These are phyloP conservation scores for Aspergillus neoniger DNA, from an alignment of 2,329 filamentous ascomycete species.

Conservation along the genomic window DNA sequence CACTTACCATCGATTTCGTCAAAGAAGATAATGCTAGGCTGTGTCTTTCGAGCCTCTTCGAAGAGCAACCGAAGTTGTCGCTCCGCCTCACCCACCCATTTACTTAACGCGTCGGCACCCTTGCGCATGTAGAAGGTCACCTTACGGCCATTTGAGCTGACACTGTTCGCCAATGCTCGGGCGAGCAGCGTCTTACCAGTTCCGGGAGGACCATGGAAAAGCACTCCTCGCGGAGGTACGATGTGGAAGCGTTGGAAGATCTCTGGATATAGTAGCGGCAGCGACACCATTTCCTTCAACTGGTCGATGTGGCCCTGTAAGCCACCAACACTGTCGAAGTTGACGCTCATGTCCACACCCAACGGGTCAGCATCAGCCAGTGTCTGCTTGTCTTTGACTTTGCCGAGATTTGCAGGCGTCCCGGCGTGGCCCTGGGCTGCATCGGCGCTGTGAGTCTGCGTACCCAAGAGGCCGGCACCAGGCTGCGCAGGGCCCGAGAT, in stretches of 20 bases:
- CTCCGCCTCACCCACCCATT: constrained; percentile 98
- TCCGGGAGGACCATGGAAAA: constrained; percentile 95
- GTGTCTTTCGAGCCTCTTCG: constrained; percentile 90
- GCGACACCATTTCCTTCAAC: constrained; percentile 96
- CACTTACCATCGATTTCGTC: constrained; percentile 88
- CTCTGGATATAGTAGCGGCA: constrained; percentile 92
- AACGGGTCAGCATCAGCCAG: constrained; percentile 92
- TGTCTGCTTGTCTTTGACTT: constrained; percentile 88
- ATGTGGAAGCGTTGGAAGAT: constrained; percentile 90
- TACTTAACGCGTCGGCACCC: constrained; percentile 93
- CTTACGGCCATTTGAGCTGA: constrained; percentile 85
- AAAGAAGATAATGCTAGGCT: constrained; percentile 99
- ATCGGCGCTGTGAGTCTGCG: constrained; percentile 60
- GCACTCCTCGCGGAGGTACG: constrained; percentile 87
- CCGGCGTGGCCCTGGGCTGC: constrained; percentile 58
- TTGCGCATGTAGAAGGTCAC: constrained; percentile 99
- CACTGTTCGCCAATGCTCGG: constrained; percentile 85
- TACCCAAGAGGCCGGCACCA: constrained; percentile 56
- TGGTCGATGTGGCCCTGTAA: constrained; percentile 93
- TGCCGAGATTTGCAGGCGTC: constrained; percentile 81
- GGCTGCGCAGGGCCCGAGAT: constrained; percentile 49
- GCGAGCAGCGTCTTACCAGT: constrained; percentile 98
- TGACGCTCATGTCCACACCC: constrained; percentile 87
- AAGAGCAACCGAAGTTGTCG: constrained; percentile 91
- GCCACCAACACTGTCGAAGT: constrained; percentile 92